phyloP scores from a whole-genome alignment of 345 rosid genomes.

The Corymbia maculata region DNA sequence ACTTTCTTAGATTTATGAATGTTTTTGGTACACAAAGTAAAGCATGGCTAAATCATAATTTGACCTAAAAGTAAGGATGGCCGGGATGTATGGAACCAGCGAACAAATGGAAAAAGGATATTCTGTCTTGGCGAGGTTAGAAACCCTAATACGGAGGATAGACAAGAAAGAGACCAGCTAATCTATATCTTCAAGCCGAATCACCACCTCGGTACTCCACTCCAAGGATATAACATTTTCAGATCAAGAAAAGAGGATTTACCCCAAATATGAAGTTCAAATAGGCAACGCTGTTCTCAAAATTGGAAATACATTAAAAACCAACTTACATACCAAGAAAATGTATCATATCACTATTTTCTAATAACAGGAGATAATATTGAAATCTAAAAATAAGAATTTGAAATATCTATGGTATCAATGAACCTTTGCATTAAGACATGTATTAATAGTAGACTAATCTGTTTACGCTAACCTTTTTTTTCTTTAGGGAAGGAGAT shows the following conservation, averaged over 20 bases:
- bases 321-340: background rate
- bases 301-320: background rate
- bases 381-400: background rate
- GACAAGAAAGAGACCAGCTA: background rate
- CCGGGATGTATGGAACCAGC: background rate
- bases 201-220: background rate
- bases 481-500: background rate
- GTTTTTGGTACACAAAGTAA: background rate
- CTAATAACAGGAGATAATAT: background rate
- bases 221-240: background rate
- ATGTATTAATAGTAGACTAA: background rate
- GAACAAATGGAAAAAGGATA: background rate
- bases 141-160: background rate
- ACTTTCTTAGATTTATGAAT: background rate
- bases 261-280: background rate
- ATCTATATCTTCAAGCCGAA: background rate
- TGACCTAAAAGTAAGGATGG: background rate
- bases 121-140: background rate
- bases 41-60: background rate
- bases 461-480: background rate
- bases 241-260: background rate
- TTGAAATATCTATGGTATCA: background rate
- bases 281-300: background rate
- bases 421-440: background rate
- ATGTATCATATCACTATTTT: background rate